phyloP scores from a whole-genome alignment of 2,329 filamentous ascomycete species.

The Colletotrichum higginsianum region DNA sequence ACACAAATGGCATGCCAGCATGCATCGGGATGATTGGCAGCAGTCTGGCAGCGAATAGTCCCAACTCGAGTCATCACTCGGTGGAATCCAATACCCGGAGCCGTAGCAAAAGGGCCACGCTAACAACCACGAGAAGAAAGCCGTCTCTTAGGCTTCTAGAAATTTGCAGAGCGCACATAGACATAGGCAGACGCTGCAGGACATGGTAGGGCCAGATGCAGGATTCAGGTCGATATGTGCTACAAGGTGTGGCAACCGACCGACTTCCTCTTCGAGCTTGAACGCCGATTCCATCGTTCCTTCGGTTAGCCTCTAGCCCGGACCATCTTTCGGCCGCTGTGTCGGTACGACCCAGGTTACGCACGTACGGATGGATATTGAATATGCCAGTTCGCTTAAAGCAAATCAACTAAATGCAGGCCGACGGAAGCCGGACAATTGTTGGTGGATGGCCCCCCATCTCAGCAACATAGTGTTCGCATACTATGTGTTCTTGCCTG shows the following conservation, averaged over 20 bases:
- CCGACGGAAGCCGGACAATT: slow-evolving; percentile 23
- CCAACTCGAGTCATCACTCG: neutral
- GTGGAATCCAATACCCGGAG: slow-evolving; percentile 9
- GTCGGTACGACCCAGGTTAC: slow-evolving; percentile 13
- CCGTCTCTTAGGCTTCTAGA: slow-evolving; percentile 34
- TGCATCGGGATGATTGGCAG: neutral
- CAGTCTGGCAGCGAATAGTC: neutral
- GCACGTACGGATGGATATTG: slow-evolving; percentile 22
- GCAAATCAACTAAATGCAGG: slow-evolving; percentile 18
- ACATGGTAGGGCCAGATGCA: slow-evolving; percentile 34
- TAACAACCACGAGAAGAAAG: slow-evolving; percentile 10
- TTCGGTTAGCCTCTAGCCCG: slow-evolving; percentile 20
- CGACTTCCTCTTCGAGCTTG: slow-evolving; percentile 42
- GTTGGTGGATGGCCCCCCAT: neutral
- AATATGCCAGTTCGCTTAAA: slow-evolving; percentile 1
- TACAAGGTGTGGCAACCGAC: slow-evolving; percentile 33
- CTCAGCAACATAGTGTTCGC: neutral
- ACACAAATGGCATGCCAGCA: slow-evolving; percentile 12
- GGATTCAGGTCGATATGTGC: slow-evolving; percentile 38
- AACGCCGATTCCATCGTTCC: slow-evolving; percentile 34
- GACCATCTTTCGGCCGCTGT: slow-evolving; percentile 28
- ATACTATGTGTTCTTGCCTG: neutral
- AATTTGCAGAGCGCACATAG: slow-evolving; percentile 14
- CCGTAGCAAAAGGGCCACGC: slow-evolving; percentile 24
- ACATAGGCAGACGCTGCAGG: too few relatives aligned